Percentiles rank a stretch among this genome's conserved stretches.
phyloP scores from a whole-genome alignment of 768 basidiomycete species.

The Lactarius hengduanensis region DNA sequence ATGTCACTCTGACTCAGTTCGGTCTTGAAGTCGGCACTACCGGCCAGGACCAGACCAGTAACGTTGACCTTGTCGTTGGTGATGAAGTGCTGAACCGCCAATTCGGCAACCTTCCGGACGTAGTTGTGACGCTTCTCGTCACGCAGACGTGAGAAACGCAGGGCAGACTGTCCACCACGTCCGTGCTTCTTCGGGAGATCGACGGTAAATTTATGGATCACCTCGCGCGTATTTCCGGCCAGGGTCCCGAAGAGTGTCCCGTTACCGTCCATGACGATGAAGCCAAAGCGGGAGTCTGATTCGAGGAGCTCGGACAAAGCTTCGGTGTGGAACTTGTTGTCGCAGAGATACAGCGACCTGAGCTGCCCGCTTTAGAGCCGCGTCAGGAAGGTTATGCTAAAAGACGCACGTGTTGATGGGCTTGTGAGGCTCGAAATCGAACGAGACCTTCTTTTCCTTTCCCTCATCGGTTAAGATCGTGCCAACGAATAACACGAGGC shows the following conservation, averaged over 20 bases:
- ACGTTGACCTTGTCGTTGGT: constrained; percentile 98
- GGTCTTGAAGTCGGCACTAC: constrained; percentile 98
- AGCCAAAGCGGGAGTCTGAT: constrained; percentile 96
- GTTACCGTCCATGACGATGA: constrained; percentile 99
- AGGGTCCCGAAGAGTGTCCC: constrained; percentile 95
- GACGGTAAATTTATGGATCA: constrained; percentile 98
- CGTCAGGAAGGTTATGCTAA: neutral
- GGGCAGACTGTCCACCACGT: constrained; percentile 98
- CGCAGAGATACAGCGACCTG: constrained; percentile 96
- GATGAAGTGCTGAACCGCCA: constrained; percentile 97
- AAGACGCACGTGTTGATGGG: constrained; percentile 91
- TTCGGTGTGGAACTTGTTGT: constrained; percentile 99
- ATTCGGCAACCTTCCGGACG: constrained; percentile 97
- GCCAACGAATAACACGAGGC: constrained; percentile 95
- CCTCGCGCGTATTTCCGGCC: constrained; percentile 94
- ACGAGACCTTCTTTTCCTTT: constrained; percentile 99
- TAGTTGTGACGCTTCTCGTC: constrained; percentile 99
- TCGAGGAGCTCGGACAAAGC: constrained; percentile 95
- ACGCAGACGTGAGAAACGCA: constrained; percentile 98
- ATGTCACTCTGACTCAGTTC: constrained; percentile 95
- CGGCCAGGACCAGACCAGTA: constrained; percentile 91
- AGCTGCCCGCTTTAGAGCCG: constrained; percentile 5
- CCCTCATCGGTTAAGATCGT: constrained; percentile 98
- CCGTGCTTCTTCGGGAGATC: constrained; percentile 99
- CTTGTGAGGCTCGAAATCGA: constrained; percentile 98